A percentile compares a stretch with the other conserved stretches of the same genome.
Conservation (phyloP, 768 basidiomycete species). For the Porphyrellus cyaneotinctus region DNA sequence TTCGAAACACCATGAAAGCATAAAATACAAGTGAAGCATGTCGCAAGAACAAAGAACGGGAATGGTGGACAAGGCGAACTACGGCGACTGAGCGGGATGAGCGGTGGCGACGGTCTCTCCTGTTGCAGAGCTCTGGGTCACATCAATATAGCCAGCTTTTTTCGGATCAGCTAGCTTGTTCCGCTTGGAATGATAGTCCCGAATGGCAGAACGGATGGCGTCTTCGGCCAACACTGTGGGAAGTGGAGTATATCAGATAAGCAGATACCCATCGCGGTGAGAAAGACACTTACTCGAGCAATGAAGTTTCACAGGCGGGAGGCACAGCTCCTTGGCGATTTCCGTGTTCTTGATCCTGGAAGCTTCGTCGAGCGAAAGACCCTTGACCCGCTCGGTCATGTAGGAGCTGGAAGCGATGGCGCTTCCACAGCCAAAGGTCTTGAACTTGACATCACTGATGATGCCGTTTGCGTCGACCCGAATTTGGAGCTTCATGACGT, state of each 20-base stretch:
- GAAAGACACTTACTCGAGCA: slow-evolving; percentile 73
- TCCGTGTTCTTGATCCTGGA: slow-evolving; percentile 98
- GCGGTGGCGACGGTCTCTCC: slow-evolving; percentile 53
- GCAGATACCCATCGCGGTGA: slow-evolving; percentile 4
- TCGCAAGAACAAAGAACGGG: not conserved
- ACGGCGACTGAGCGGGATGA: slow-evolving; percentile 38
- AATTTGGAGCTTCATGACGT: slow-evolving; percentile 99
- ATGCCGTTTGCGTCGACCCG: slow-evolving; percentile 92
- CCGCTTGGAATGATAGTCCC: slow-evolving; percentile 90
- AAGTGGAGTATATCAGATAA: slow-evolving; percentile 23
- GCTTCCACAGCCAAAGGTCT: slow-evolving; percentile 98
- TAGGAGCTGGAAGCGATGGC: slow-evolving; percentile 97
- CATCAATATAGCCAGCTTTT: slow-evolving; percentile 66
- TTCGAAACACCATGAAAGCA: slow-evolving; percentile 13
- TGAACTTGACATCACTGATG: slow-evolving; percentile 99
- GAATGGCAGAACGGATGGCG: slow-evolving; percentile 97
- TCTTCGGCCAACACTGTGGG: slow-evolving; percentile 90
- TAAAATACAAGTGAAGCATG: slow-evolving; percentile 15
- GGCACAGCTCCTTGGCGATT: slow-evolving; percentile 93
- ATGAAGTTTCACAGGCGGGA: slow-evolving; percentile 95
- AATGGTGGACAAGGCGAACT: not conserved
- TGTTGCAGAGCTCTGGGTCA: slow-evolving; percentile 52
- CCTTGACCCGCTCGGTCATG: slow-evolving; percentile 98
- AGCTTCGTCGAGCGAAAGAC: slow-evolving; percentile 89
- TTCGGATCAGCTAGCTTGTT: slow-evolving; percentile 45